Evolutionary conservation across 1,284 basidiomycete genomes (phyloP), one percentile per base, ranked within the genome.

Genomic region (Trametes polyzona): DNA sequence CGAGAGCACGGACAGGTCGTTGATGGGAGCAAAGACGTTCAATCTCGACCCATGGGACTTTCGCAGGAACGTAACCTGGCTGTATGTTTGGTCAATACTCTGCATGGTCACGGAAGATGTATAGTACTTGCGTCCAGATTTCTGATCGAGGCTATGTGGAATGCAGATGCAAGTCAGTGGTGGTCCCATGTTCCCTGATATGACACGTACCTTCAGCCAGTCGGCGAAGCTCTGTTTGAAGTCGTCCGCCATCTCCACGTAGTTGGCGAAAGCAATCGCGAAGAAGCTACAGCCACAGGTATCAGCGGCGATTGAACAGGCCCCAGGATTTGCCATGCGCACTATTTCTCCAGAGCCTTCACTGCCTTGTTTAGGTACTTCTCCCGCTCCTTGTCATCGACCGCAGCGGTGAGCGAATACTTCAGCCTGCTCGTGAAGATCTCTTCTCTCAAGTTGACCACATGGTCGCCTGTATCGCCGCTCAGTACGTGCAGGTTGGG

Each of bases 201-300:
- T 4, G 11, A n/a, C 11, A 2, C 6, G 27, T 43, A 90, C 91
- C 79, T 88, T 87, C 40, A 98, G 78, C 95, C 95, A 98, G 33
- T 86, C 81, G 2, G 88, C 90, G 70, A 98, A 98, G 16, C 83
- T 87, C 65, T 88, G 83, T 4, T 80, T 79, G 61, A 92, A 90
- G 52, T 76, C 73, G 16, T 83, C 79, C 11, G 84, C 82, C 30
- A 85, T 78, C 51, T 95, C 92, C 8, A 97, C 88, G 66, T 94
- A 99, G 59, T 88, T 93, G 1, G 95, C 90, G 69, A 98, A 99
- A 0, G 93, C 92, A 58, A 99, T 92, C 60, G 96, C 85, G 76
- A 98, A 98, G 76, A 97, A 98, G 69, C 90, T 93, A 29, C 14
- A 14, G 27, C n/a, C 37, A 2, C 6, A 41, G 29, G 12, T 9